Percentiles rank a stretch among this genome's conserved stretches.
These are phyloP conservation scores for Rhododendron williamsianum DNA, from an alignment of 148 eudicot genomes.

Conservation along the genomic window DNA sequence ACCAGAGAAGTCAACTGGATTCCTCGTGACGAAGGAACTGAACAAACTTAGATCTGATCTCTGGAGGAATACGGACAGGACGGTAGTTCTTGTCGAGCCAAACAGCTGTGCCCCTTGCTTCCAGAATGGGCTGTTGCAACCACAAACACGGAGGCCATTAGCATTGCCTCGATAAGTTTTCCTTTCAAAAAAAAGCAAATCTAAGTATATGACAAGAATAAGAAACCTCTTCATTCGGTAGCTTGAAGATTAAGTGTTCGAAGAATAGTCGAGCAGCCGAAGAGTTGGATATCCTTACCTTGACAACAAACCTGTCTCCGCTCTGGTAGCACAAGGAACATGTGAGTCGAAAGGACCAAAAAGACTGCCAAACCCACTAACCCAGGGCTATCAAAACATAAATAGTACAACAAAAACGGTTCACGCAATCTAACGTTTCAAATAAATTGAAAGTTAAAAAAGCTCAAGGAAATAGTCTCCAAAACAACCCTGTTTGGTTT, in stretches of 20 bases:
- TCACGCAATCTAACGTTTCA: neutral
- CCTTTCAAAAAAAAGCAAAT: neutral
- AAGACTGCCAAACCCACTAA: neutral
- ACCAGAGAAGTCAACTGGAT: constrained; percentile 19
- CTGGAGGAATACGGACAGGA: constrained; percentile 82
- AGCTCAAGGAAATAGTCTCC: neutral
- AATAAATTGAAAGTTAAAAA: too few relatives aligned
- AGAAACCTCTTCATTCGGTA: constrained; percentile 70
- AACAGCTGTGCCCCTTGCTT: constrained; percentile 77
- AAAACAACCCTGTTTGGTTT: too few relatives aligned
- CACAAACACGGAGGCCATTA: constrained; percentile 3
- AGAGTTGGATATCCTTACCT: constrained; percentile 58
- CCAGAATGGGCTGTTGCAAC: constrained; percentile 58
- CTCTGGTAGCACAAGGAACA: constrained; percentile 39
- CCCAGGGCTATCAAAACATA: neutral
- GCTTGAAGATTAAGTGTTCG: constrained; percentile 70
- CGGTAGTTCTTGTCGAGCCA: constrained; percentile 91
- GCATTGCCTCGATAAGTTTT: neutral
- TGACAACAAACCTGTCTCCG: constrained; percentile 75
- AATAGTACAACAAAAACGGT: neutral
- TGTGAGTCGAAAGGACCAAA: neutral
- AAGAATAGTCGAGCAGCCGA: constrained; percentile 78
- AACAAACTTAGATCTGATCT: constrained; percentile 51
- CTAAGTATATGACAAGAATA: neutral
- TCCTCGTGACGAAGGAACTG: constrained; percentile 45